A percentile compares a stretch with the other conserved stretches of the same genome.
phyloP scores from a whole-genome alignment of 2,329 filamentous ascomycete genomes.

The Trichophyton benhamiae region DNA sequence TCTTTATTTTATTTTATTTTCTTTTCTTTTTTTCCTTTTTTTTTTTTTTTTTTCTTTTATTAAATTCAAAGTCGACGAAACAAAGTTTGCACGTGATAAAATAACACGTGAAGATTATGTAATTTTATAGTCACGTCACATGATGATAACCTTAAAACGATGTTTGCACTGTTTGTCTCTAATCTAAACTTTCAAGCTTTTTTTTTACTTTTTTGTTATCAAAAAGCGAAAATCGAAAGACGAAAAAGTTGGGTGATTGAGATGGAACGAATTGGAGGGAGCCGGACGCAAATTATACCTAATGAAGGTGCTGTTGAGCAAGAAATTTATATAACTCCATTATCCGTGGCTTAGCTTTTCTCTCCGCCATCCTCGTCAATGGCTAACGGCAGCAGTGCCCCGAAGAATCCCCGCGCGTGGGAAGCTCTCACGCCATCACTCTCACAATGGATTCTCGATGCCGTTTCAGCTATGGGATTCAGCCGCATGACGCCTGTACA shows the following conservation, averaged over 20 bases:
- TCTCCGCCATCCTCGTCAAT: not conserved
- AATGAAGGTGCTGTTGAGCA: not conserved
- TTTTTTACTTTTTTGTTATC: not conserved
- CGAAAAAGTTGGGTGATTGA: not conserved
- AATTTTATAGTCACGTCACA: not conserved
- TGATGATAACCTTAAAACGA: not conserved
- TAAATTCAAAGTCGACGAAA: not conserved
- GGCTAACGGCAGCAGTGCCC: conserved; percentile 33
- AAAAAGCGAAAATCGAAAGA: not conserved
- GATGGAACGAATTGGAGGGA: not conserved
- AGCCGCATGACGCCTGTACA: conserved; percentile 87
- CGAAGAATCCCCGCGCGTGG: conserved; percentile 46
- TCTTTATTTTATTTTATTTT: not conserved
- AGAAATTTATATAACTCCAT: not conserved
- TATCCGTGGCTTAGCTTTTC: not conserved
- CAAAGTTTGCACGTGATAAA: not conserved
- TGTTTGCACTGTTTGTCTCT: conserved; percentile 1
- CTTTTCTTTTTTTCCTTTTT: not conserved
- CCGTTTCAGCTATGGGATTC: conserved; percentile 74
- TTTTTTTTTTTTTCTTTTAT: not conserved
- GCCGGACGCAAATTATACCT: not conserved
- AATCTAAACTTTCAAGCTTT: not conserved
- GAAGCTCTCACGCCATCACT: conserved; percentile 56
- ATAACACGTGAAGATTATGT: not conserved
- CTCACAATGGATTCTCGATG: conserved; percentile 76